phyloP scores from a whole-genome alignment of 75 land plant species.

The Azolla pinnata region DNA sequence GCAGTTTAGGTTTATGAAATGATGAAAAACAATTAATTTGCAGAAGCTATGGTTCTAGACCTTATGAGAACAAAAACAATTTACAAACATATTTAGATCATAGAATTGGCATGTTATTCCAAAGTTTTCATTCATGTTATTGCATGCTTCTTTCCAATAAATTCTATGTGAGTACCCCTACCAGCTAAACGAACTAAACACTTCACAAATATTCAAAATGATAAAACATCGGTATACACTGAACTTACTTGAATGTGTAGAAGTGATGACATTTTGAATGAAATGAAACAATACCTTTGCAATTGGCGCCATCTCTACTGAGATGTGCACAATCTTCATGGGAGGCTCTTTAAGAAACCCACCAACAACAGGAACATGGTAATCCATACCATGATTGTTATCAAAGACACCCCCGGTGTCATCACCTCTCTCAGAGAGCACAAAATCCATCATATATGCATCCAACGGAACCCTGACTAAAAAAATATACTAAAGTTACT shows the following conservation, averaged over 20 bases:
- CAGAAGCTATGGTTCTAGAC: too few species aligned
- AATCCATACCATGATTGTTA: slow-evolving; percentile 74
- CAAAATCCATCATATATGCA: slow-evolving; percentile 94
- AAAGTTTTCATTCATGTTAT: too few species aligned
- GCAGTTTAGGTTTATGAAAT: slow-evolving; percentile 15
- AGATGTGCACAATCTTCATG: slow-evolving; percentile 72
- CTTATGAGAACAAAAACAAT: too few species aligned
- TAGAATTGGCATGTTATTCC: too few species aligned
- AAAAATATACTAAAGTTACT: slow-evolving; percentile 5
- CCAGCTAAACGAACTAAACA: too few species aligned
- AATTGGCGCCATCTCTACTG: slow-evolving; percentile 93
- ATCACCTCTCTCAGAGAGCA: slow-evolving; percentile 76
- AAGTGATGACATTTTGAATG: too few species aligned
- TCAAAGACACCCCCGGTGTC: slow-evolving; percentile 64
- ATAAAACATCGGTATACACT: too few species aligned
- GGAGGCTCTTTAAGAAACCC: slow-evolving; percentile 68
- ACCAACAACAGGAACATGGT: slow-evolving; percentile 80
- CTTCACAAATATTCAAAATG: too few species aligned
- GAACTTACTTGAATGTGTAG: too few species aligned
- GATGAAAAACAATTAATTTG: slow-evolving; percentile 2
- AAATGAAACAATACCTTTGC: slow-evolving; percentile 54
- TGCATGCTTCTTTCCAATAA: too few species aligned
- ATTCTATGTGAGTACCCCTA: too few species aligned
- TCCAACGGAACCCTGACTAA: slow-evolving; percentile 82
- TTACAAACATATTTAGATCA: too few species aligned